Evolutionary conservation across 2,329 filamentous ascomycete species (phyloP).

Genomic region (Trichoderma sp.): DNA sequence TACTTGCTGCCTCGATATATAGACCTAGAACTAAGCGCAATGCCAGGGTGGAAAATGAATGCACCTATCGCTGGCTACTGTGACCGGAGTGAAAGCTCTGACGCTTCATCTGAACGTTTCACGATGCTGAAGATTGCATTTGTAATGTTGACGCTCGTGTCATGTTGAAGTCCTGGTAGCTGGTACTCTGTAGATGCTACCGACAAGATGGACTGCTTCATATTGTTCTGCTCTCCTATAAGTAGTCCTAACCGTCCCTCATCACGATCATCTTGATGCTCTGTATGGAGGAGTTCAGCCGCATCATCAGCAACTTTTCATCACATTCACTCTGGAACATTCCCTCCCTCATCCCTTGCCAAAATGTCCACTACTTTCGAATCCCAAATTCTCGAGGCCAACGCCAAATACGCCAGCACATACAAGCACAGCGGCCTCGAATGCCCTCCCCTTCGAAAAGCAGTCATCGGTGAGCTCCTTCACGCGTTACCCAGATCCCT

Average conservation of each 20-base stretch:
- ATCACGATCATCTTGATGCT: neutral
- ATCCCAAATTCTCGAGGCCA: constrained; percentile 1
- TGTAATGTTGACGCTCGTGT: neutral
- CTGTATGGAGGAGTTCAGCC: neutral
- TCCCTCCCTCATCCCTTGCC: neutral
- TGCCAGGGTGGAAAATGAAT: neutral
- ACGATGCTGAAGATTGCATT: neutral
- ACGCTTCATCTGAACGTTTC: neutral
- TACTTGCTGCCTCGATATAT: neutral
- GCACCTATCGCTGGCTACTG: neutral
- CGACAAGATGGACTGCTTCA: neutral
- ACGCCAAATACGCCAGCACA: constrained; percentile 14
- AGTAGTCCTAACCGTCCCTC: neutral
- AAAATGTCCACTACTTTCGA: constrained; percentile 16
- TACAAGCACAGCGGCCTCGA: constrained; percentile 20
- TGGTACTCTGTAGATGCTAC: neutral
- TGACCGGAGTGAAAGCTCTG: neutral
- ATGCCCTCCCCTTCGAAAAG: neutral
- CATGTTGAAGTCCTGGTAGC: too few relatives aligned
- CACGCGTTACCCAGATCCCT: rapidly evolving
- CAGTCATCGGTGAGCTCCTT: neutral
- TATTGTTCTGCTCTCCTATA: neutral
- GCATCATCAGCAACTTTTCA: neutral
- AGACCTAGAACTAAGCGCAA: neutral
- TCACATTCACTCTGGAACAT: too few relatives aligned